Conservation (phyloP, 306 rosid genomes). For the Hippophae rhamnoides region DNA sequence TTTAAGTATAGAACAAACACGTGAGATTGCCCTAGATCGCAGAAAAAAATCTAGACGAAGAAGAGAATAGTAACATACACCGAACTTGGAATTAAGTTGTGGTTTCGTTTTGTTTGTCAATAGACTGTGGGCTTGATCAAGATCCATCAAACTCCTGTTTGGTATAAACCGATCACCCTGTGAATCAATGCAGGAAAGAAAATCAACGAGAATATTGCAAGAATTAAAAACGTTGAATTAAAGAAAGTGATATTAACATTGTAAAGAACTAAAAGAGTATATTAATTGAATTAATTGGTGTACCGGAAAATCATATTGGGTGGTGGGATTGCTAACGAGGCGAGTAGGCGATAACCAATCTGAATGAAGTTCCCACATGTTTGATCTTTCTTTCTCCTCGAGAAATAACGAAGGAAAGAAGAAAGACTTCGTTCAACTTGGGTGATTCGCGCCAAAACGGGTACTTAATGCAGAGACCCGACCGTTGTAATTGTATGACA, state of each 20-base stretch:
- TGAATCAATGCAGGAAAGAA: not conserved
- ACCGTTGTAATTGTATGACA: too few relatives aligned
- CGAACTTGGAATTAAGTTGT: constrained; percentile 22
- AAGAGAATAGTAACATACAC: constrained; percentile 19
- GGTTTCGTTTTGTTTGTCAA: constrained; percentile 45
- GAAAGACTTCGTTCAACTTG: not conserved
- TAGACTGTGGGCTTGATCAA: constrained; percentile 80
- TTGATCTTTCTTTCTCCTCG: not conserved
- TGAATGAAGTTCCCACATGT: constrained; percentile 46
- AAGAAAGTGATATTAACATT: not conserved
- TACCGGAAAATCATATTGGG: constrained; percentile 59
- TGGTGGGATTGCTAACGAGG: constrained; percentile 36
- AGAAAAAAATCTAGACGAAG: too few relatives aligned
- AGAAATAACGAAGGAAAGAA: constrained; percentile 6
- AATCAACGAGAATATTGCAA: not conserved
- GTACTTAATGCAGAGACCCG: too few relatives aligned
- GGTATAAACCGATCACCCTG: constrained; percentile 87
- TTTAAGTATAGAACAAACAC: too few relatives aligned
- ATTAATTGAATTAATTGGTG: not conserved
- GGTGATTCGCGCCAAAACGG: not conserved
- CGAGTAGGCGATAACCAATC: constrained; percentile 73
- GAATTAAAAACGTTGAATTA: not conserved
- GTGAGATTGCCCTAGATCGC: too few relatives aligned
- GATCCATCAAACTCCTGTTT: constrained; percentile 87
- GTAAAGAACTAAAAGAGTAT: not conserved